phyloP scores from a whole-genome alignment of 2,329 filamentous ascomycete species.

The Colletotrichum ledebouriae region DNA sequence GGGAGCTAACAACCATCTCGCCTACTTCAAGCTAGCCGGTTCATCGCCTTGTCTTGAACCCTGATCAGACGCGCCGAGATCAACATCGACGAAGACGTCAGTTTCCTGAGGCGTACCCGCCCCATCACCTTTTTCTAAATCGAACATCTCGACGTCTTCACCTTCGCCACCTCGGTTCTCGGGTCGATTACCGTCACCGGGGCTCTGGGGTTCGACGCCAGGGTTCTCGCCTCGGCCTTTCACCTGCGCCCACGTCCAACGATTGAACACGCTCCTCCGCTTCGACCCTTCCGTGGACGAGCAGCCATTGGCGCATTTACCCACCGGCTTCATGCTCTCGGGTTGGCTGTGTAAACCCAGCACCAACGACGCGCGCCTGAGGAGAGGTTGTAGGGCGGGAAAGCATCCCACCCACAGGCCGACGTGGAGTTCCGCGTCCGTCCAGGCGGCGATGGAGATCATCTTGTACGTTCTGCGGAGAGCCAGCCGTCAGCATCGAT shows the following conservation, averaged over 20 bases:
- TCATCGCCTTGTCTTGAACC: no score
- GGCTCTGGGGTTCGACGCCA: not conserved
- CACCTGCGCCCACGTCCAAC: not conserved
- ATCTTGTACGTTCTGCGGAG: constrained; percentile 53
- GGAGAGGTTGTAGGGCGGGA: constrained; percentile 53
- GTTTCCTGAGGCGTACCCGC: not conserved
- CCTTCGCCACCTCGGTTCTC: no score
- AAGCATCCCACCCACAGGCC: constrained; percentile 60
- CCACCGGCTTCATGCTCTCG: not conserved
- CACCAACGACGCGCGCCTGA: constrained; percentile 19
- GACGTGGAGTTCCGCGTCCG: constrained; percentile 56
- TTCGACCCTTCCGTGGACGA: not conserved
- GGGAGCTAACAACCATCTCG: no score
- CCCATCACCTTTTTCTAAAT: constrained; percentile 23
- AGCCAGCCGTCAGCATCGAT: not conserved
- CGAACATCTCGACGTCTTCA: constrained; percentile 22
- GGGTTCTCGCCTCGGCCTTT: no score
- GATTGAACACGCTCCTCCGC: constrained; percentile 4
- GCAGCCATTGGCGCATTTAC: not conserved
- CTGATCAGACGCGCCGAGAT: no score
- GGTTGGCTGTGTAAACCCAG: constrained; percentile 20
- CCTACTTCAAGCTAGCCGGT: no score
- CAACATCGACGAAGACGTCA: no score
- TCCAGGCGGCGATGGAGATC: constrained; percentile 54
- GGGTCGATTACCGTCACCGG: no score